Conservation (phyloP, 1,284 basidiomycete species). For the Trametes versicolor region DNA sequence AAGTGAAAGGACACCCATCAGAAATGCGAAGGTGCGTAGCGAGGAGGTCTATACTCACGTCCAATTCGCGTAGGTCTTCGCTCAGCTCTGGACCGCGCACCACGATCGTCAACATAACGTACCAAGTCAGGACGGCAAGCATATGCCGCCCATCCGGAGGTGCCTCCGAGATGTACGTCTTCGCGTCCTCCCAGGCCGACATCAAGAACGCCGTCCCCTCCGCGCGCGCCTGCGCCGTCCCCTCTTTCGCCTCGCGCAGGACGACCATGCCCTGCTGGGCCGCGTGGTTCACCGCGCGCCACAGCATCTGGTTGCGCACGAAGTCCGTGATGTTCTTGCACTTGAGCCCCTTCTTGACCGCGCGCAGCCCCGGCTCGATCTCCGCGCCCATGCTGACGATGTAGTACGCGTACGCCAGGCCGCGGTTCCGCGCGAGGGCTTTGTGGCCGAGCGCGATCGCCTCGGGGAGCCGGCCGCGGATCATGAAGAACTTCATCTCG, state of each 20-base stretch:
- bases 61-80: conserved; percentile 55
- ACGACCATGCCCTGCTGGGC: conserved; percentile 57
- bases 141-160: conserved; percentile 68
- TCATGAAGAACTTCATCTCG: conserved; percentile 65
- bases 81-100: conserved; percentile 57
- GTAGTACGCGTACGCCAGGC: conserved; percentile 68
- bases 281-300: conserved; percentile 64
- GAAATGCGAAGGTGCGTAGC: neutral
- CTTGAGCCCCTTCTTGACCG: conserved; percentile 67
- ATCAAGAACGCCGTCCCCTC: conserved; percentile 64
- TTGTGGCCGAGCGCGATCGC: conserved; percentile 55
- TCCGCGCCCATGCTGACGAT: conserved; percentile 52
- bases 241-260: conserved; percentile 52
- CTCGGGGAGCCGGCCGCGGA: conserved; percentile 53
- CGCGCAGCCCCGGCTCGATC: conserved; percentile 45
- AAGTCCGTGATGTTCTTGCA: conserved; percentile 37
- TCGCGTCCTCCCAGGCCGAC: conserved; percentile 64
- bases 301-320: conserved; percentile 53
- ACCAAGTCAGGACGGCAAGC: conserved; percentile 63
- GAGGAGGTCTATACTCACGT: conserved; percentile 48
- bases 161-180: conserved; percentile 58
- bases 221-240: conserved; percentile 55
- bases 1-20: neutral
- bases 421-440: conserved; percentile 60
- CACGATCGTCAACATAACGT: conserved; percentile 57